phyloP scores from a whole-genome alignment of 2,329 filamentous ascomycete genomes.

The Emmonsiellopsis sp. region DNA sequence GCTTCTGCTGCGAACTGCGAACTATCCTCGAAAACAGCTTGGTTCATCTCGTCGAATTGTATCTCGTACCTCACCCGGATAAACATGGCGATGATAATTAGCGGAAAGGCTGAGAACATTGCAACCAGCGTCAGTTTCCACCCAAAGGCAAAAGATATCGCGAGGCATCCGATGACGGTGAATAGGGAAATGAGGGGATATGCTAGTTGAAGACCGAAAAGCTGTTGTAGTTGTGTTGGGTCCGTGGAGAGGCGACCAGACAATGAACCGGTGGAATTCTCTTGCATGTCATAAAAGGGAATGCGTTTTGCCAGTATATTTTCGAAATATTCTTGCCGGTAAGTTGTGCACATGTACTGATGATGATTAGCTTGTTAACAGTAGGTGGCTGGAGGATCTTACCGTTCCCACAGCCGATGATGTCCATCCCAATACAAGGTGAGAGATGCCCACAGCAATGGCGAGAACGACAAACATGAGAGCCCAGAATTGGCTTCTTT shows the following conservation, averaged over 20 bases:
- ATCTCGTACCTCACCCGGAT: constrained; percentile 54
- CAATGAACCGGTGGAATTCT: constrained; percentile 41
- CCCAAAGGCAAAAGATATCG: constrained; percentile 61
- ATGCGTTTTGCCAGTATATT: constrained; percentile 36
- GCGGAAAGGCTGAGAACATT: constrained; percentile 49
- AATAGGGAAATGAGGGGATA: constrained; percentile 55
- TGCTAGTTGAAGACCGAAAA: constrained; percentile 39
- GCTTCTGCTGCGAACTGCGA: constrained; percentile 68
- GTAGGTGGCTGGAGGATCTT: constrained; percentile 12
- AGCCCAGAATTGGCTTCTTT: constrained; percentile 42
- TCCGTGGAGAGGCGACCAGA: constrained; percentile 41
- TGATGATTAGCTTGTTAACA: constrained; percentile 22
- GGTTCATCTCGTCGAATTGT: constrained; percentile 60
- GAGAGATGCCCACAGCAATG: constrained; percentile 37
- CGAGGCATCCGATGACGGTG: constrained; percentile 54
- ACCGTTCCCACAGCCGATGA: constrained; percentile 40
- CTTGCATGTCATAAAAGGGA: constrained; percentile 35
- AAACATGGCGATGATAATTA: constrained; percentile 42
- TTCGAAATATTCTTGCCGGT: constrained; percentile 39
- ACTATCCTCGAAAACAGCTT: constrained; percentile 59
- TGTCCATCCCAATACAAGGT: constrained; percentile 37
- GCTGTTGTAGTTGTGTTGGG: constrained; percentile 42
- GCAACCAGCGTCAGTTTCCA: constrained; percentile 69
- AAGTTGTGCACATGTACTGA: constrained; percentile 25
- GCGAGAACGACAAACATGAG: constrained; percentile 51